A percentile compares a stretch with the other conserved stretches of the same genome.
phyloP scores from a whole-genome alignment of 345 rosid genomes.

The Raphanus raphanistrum region DNA sequence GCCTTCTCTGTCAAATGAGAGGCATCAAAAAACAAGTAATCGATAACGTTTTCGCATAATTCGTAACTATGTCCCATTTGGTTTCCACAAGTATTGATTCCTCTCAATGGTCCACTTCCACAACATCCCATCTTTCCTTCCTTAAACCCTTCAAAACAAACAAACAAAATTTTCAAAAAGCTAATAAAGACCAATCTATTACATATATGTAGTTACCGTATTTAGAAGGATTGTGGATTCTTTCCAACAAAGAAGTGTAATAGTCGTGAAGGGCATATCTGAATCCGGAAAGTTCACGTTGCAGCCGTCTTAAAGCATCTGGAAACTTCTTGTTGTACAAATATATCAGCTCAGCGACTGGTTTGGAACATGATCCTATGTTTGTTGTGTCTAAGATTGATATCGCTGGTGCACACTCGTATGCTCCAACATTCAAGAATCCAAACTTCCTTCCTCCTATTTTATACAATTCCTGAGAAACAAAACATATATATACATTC shows the following conservation, averaged over 20 bases:
- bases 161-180: not conserved
- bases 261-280: conserved; percentile 39
- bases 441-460: not conserved
- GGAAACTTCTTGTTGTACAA: conserved; percentile 38
- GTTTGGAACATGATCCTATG: not conserved
- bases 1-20: conserved; percentile 42
- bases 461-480: conserved; percentile 42
- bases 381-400: not conserved
- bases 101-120: conserved; percentile 43
- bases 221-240: conserved; percentile 39
- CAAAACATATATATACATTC: conserved; percentile 10
- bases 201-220: not conserved
- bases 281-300: conserved; percentile 37
- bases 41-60: conserved; percentile 31
- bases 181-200: not conserved
- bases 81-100: conserved; percentile 30
- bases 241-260: conserved; percentile 27
- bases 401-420: not conserved
- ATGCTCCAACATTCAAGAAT: not conserved
- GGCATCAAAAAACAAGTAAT: conserved; percentile 45
- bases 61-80: conserved; percentile 33
- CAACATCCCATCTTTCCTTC: conserved; percentile 41
- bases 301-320: conserved; percentile 11
- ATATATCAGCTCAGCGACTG: not conserved
- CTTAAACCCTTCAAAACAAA: conserved; percentile 35